phyloP scores from a whole-genome alignment of 148 eudicot genomes.

The Dianthus caryophyllus region DNA sequence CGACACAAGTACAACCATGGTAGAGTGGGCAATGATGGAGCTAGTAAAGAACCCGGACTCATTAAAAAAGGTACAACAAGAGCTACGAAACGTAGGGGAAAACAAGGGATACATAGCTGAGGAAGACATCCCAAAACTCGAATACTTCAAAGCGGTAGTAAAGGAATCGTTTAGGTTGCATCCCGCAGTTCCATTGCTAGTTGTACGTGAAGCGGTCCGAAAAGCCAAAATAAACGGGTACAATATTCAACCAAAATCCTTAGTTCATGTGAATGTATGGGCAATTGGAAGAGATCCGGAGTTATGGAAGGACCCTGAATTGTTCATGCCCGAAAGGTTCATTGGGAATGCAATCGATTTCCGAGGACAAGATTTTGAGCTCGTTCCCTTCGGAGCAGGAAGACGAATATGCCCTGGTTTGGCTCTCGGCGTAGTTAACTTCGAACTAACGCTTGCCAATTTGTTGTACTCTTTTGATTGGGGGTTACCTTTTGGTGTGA shows the following conservation, averaged over 20 bases:
- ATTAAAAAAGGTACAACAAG: constrained; percentile 4
- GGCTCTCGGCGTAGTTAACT: constrained; percentile 3
- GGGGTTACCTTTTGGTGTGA: neutral
- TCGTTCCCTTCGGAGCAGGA: constrained; percentile 5
- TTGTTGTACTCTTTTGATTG: constrained; percentile 9
- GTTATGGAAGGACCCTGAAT: constrained; percentile 6
- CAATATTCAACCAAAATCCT: neutral
- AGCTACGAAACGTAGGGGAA: neutral
- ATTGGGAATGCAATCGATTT: neutral
- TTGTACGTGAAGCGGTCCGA: constrained; percentile 3
- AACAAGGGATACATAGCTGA: neutral
- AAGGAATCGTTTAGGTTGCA: constrained; percentile 8
- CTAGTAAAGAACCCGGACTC: neutral
- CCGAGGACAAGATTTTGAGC: constrained; percentile 11
- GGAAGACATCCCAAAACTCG: constrained; percentile 3
- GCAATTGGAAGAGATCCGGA: constrained; percentile 10
- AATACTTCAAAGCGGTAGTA: constrained; percentile 11
- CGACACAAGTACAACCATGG: neutral
- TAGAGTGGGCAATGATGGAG: constrained; percentile 11
- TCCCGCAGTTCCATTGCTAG: constrained; percentile 8
- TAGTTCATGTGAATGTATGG: constrained; percentile 13
- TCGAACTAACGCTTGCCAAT: constrained; percentile 15
- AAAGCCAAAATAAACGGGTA: constrained; percentile 5
- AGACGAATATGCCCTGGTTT: constrained; percentile 4
- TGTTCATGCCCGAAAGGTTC: constrained; percentile 7